These are phyloP conservation scores for Ceratocystis colombiana DNA, from an alignment of 2,329 filamentous ascomycete species.

Conservation along the genomic window DNA sequence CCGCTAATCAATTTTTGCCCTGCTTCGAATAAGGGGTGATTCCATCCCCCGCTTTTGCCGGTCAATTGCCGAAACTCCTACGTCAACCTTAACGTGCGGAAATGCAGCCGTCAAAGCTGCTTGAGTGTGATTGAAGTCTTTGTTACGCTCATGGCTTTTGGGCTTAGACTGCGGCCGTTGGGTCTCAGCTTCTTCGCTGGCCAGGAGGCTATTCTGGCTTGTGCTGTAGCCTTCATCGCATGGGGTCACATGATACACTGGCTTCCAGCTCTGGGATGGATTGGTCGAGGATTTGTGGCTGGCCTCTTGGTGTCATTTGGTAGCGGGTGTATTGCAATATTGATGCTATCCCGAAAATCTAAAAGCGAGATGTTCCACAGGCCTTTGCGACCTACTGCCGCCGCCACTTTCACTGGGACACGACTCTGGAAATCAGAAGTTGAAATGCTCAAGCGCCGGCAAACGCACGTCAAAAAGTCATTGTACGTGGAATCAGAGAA, in stretches of 20 bases:
- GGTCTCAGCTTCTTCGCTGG: slow-evolving; percentile 58
- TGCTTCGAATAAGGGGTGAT: not conserved
- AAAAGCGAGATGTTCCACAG: slow-evolving; percentile 33
- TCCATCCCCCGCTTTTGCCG: slow-evolving; percentile 3
- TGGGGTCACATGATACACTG: slow-evolving; percentile 81
- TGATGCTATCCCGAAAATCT: slow-evolving; percentile 50
- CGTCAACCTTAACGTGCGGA: slow-evolving; percentile 7
- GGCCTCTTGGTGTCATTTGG: slow-evolving; percentile 52
- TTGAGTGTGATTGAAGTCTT: not conserved
- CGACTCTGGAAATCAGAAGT: slow-evolving; percentile 61
- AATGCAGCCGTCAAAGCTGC: slow-evolving; percentile 14
- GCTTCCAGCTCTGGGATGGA: slow-evolving; percentile 72
- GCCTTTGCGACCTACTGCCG: slow-evolving; percentile 37
- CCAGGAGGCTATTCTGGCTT: slow-evolving; percentile 60
- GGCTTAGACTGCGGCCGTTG: slow-evolving; percentile 6
- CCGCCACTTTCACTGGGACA: slow-evolving; percentile 50
- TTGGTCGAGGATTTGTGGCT: slow-evolving; percentile 70
- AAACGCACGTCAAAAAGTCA: slow-evolving; percentile 56
- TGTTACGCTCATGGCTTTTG: slow-evolving; percentile 2
- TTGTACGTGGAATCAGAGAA: slow-evolving; percentile 67
- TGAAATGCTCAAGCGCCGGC: slow-evolving; percentile 52
- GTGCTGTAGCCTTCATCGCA: slow-evolving; percentile 63
- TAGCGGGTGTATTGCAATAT: slow-evolving; percentile 47
- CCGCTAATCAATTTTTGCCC: not conserved
- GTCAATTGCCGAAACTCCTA: slow-evolving; percentile 1